Conservation (phyloP, 441 rosid genomes). For the Corymbia calophylla region DNA sequence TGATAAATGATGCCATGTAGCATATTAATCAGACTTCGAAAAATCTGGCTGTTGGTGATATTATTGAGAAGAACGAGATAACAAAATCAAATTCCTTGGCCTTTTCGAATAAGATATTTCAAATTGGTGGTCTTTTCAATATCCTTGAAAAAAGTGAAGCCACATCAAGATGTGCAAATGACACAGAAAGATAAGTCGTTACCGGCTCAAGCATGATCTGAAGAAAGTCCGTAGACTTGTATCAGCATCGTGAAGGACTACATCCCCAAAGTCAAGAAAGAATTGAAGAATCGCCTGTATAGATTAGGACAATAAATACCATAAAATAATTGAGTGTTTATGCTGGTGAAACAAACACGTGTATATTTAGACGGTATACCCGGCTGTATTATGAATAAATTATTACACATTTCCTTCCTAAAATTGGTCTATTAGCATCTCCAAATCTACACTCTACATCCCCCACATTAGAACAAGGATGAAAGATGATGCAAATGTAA, state of each 20-base stretch:
- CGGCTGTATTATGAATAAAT: not conserved
- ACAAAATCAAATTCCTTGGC: not conserved
- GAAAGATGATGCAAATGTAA: not conserved
- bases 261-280: constrained; percentile 88
- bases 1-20: not conserved
- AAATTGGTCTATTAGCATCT: not conserved
- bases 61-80: not conserved
- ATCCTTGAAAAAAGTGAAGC: not conserved
- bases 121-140: not conserved
- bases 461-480: not conserved
- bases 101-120: not conserved
- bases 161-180: not conserved
- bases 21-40: not conserved
- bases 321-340: not conserved
- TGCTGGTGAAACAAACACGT: not conserved
- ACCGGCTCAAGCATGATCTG: constrained; percentile 95
- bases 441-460: not conserved
- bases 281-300: constrained; percentile 78
- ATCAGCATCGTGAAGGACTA: constrained; percentile 92
- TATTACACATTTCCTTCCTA: not conserved
- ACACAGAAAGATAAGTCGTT: constrained; percentile 2
- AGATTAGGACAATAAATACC: not conserved
- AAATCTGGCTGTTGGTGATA: not conserved
- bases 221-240: constrained; percentile 71
- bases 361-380: not conserved